These are phyloP conservation scores for Alternaria tenuissima DNA, from an alignment of 2,329 filamentous ascomycete genomes.

Conservation along the genomic window DNA sequence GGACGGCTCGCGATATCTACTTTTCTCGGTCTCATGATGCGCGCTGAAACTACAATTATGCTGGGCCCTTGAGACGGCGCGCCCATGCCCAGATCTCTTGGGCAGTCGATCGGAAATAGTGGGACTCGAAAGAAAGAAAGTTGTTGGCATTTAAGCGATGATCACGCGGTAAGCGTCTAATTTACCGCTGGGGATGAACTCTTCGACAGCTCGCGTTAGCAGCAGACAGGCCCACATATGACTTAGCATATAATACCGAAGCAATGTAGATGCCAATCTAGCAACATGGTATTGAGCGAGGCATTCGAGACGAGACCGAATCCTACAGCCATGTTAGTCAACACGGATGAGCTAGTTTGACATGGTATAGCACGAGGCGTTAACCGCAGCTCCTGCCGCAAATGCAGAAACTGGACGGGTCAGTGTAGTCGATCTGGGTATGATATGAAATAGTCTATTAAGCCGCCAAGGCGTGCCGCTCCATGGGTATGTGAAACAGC, in stretches of 20 bases:
- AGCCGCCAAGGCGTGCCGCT: conserved; percentile 36
- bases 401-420: neutral
- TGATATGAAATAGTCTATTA: conserved; percentile 37
- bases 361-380: neutral
- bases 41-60: neutral
- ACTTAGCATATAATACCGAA: neutral
- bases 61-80: conserved; percentile 3
- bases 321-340: neutral
- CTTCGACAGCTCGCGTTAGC: neutral
- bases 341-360: neutral
- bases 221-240: neutral
- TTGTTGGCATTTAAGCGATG: neutral
- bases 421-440: conserved; percentile 8
- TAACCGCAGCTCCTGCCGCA: conserved; percentile 5
- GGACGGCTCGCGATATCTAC: conserved; percentile 10
- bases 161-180: neutral
- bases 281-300: neutral
- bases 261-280: neutral
- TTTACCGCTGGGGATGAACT: neutral
- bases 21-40: neutral
- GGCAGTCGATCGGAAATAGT: neutral
- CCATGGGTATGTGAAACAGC: conserved; percentile 33
- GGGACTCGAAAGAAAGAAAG: conserved; percentile 6
- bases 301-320: neutral
- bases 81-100: conserved; percentile 8